These are phyloP conservation scores for Sequoia sempervirens DNA, from an alignment of 75 land plant species.

Conservation along the genomic window DNA sequence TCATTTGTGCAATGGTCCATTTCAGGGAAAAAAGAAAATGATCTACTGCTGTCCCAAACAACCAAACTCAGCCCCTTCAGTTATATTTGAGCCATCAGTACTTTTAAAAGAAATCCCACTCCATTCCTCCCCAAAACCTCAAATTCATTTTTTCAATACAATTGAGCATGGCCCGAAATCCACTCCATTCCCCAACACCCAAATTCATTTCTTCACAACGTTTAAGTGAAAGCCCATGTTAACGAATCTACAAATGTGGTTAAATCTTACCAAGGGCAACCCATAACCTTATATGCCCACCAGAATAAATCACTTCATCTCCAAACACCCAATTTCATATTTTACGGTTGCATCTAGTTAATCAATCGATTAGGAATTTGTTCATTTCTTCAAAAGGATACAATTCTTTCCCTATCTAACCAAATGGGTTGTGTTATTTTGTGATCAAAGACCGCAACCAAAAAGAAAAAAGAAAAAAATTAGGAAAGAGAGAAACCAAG, in stretches of 20 bases:
- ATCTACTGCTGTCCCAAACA: no score
- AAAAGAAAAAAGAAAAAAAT: constrained; percentile 6
- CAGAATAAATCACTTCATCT: not conserved
- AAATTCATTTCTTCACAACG: not conserved
- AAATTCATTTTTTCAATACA: not conserved
- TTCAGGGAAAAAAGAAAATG: no score
- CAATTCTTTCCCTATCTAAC: not conserved
- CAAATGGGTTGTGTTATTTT: not conserved
- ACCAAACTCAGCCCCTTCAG: no score
- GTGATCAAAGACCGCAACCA: not conserved
- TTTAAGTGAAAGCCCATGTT: not conserved
- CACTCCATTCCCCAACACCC: not conserved
- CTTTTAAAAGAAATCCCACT: not conserved
- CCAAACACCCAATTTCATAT: not conserved
- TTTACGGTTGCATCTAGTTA: not conserved
- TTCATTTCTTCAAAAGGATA: not conserved
- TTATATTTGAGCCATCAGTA: no score
- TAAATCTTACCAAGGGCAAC: not conserved
- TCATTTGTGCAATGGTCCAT: no score
- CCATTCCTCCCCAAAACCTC: not conserved
- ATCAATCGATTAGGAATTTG: not conserved
- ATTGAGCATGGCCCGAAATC: no score
- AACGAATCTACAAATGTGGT: not conserved
- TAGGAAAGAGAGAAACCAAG: not conserved
- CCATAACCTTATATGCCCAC: not conserved